Evolutionary conservation across 129 eudicot species (phyloP), one percentile per base, ranked within the genome.

Genomic region (Erigeron canadensis): DNA sequence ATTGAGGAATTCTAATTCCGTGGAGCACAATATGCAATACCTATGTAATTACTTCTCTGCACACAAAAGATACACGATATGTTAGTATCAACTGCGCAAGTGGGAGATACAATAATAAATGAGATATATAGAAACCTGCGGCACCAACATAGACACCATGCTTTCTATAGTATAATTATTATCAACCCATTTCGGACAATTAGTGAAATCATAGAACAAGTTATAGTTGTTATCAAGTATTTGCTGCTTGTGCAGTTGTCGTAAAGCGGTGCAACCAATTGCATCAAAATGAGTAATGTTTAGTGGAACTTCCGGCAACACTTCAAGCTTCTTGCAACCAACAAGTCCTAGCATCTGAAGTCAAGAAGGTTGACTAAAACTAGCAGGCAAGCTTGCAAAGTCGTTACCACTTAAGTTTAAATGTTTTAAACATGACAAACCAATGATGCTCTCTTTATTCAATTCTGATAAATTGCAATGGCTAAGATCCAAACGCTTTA

Each of bases 251-350:
- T 38, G 38, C 47, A 62, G 18, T 62, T 38, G 0, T 62, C 21
- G 19, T 45, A 62, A 62, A 62, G 67, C 12, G 43, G 47, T 62
- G 67, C 67, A 62, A 62, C 39, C 67, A 62, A 62, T 62, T 62
- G 67, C 67, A 62, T 62, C 67, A 38, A 38, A 62, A 62, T 37
- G 67, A 15, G 10, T 7, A 62, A 62, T 62, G 69, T 42, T 40
- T 5, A 42, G 75, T 70, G 75, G 75, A 70, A 41, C 40, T 70
- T 70, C 13, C 1, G 65, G 65, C 8, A 70, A 43, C 40, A 17
- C 65, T 56, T 39, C 54, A 22, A 70, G 21, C 18, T 55, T 39
- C 54, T 70, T 54, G 65, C 75, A 70, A 18, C 18, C 22, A 55
- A 1, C 18, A 6, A 70, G 9, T 2, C 2, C 4, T 55, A 70